phyloP scores from a whole-genome alignment of 2,329 filamentous ascomycete species.

The Taxawa tesnikishii region DNA sequence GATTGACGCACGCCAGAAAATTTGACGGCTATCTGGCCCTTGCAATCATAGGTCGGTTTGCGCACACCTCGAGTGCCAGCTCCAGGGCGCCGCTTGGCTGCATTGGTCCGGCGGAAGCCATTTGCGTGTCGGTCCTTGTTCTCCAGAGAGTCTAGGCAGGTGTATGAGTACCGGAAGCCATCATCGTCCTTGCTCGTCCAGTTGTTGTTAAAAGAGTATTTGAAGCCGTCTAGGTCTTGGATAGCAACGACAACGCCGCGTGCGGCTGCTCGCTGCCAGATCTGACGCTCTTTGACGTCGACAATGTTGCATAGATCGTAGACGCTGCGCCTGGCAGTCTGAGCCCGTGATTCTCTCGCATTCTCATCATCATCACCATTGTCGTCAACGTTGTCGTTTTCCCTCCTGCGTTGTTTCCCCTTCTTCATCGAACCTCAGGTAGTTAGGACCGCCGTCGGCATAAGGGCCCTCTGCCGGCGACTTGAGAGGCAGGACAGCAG shows the following conservation, averaged over 20 bases:
- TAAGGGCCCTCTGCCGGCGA: slow-evolving; percentile 1
- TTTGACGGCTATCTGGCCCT: slow-evolving; percentile 34
- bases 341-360: too few relatives aligned
- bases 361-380: neutral
- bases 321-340: slow-evolving; percentile 1
- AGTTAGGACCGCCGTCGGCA: slow-evolving; percentile 3
- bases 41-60: slow-evolving; percentile 37
- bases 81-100: slow-evolving; percentile 7
- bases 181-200: slow-evolving; percentile 34
- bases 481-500: slow-evolving; percentile 4
- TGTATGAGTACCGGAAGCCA: slow-evolving; percentile 35
- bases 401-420: too few relatives aligned
- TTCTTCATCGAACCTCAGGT: slow-evolving; percentile 2
- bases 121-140: slow-evolving; percentile 38
- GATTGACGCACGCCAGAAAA: slow-evolving; percentile 29
- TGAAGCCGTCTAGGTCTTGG: slow-evolving; percentile 32
- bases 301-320: slow-evolving; percentile 11
- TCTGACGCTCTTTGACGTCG: slow-evolving; percentile 28
- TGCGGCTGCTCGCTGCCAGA: slow-evolving; percentile 33
- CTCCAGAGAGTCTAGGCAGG: slow-evolving; percentile 37
- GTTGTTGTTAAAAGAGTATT: slow-evolving; percentile 38
- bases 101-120: slow-evolving; percentile 17
- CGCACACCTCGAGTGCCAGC: slow-evolving; percentile 9
- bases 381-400: neutral
- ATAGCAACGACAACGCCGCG: slow-evolving; percentile 31